Percentiles rank a stretch among this genome's conserved stretches.
These are phyloP conservation scores for Helichrysum umbraculigerum DNA, from an alignment of 129 eudicot species.

Conservation along the genomic window DNA sequence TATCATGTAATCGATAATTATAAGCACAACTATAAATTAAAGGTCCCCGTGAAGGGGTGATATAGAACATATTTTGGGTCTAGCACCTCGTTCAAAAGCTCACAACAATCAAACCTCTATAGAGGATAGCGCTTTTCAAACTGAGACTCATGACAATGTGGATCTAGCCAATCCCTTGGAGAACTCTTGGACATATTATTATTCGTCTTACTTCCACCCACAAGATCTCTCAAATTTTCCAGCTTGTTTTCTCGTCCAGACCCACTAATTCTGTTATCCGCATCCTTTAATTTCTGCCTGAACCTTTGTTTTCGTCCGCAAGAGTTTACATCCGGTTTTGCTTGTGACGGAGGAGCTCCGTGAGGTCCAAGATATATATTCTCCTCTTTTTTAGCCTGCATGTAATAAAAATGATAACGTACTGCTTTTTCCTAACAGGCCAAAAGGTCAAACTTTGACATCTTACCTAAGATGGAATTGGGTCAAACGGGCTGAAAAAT, in stretches of 20 bases:
- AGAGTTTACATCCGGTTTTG: slow-evolving; percentile 64
- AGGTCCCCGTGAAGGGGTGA: neutral
- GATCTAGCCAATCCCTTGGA: slow-evolving; percentile 88
- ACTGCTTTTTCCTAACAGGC: neutral
- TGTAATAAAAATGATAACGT: neutral
- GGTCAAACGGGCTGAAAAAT: neutral
- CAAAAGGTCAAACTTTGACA: neutral
- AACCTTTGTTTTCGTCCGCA: slow-evolving; percentile 76
- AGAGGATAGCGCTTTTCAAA: slow-evolving; percentile 52
- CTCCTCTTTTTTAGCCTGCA: slow-evolving; percentile 69
- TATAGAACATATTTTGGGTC: neutral
- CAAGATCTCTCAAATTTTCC: slow-evolving; percentile 79
- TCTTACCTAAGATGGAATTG: neutral
- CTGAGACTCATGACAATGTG: slow-evolving; percentile 87
- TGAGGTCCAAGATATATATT: slow-evolving; percentile 91
- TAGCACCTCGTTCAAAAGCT: neutral
- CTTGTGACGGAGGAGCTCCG: slow-evolving; percentile 88
- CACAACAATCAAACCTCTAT: slow-evolving; percentile 10
- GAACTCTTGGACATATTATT: slow-evolving; percentile 49
- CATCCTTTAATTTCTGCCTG: slow-evolving; percentile 88
- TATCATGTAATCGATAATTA: slow-evolving; percentile 7
- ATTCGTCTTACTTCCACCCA: slow-evolving; percentile 59
- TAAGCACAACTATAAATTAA: neutral
- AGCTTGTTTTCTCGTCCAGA: slow-evolving; percentile 82
- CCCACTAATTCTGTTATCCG: slow-evolving; percentile 53